Evolutionary conservation across 805 yeast genomes (phyloP).

Genomic region (Wickerhamomyces tratensis): DNA sequence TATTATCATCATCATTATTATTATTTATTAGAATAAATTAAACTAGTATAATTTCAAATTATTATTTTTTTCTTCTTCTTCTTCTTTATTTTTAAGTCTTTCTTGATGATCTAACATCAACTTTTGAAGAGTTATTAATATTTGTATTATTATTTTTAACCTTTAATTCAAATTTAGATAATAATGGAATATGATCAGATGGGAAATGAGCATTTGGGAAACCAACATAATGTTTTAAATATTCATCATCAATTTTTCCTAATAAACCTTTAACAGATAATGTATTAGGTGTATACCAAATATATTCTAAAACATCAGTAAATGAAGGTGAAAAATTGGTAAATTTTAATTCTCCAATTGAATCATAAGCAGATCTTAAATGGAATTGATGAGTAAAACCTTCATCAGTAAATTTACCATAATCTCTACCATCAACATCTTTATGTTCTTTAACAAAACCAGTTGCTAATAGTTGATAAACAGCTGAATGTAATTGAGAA

Average conservation of each 20-base stretch:
- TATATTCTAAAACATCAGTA: slow-evolving; percentile 88
- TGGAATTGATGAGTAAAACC: slow-evolving; percentile 79
- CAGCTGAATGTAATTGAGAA: slow-evolving; percentile 81
- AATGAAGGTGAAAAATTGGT: slow-evolving; percentile 92
- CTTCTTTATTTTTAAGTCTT: slow-evolving; percentile 2
- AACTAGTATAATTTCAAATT: too few relatives aligned
- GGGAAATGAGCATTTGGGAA: slow-evolving; percentile 92
- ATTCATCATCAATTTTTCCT: slow-evolving; percentile 76
- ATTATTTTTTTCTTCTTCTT: too few relatives aligned
- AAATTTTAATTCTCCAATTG: slow-evolving; percentile 84
- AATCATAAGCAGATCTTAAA: slow-evolving; percentile 76
- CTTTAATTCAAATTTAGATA: slow-evolving; percentile 64
- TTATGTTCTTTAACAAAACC: slow-evolving; percentile 72
- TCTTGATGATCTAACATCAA: slow-evolving; percentile 5
- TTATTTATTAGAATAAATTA: too few relatives aligned
- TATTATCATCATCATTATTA: too few relatives aligned
- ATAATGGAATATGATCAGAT: slow-evolving; percentile 80
- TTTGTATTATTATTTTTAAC: slow-evolving; percentile 19
- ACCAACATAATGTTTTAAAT: slow-evolving; percentile 71
- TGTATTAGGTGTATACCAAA: slow-evolving; percentile 85
- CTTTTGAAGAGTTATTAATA: neutral
- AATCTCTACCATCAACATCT: slow-evolving; percentile 80
- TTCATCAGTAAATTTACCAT: slow-evolving; percentile 83
- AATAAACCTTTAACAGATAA: slow-evolving; percentile 77
- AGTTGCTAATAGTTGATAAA: slow-evolving; percentile 76